phyloP scores from a whole-genome alignment of 331 rosid genomes.

The Quercus lobata region DNA sequence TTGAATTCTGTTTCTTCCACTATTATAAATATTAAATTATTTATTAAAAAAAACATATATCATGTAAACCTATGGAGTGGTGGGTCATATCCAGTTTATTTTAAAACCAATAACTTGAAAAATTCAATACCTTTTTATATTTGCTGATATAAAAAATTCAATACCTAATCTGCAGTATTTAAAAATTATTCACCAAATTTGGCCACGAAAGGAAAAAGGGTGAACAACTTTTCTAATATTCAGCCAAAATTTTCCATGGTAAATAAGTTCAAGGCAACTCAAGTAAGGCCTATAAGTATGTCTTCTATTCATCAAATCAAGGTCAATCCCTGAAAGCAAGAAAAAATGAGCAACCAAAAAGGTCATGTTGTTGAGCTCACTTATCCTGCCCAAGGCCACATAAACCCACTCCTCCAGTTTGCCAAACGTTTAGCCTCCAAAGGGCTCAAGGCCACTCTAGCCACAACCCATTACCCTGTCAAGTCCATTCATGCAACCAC shows the following conservation, averaged over 20 bases:
- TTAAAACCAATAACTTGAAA: too few species aligned
- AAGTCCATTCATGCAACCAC: constrained; percentile 5
- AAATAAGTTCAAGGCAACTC: background rate
- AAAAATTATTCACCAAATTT: background rate
- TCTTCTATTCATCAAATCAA: background rate
- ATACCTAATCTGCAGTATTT: too few species aligned
- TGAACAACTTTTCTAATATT: background rate
- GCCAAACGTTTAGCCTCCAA: constrained; percentile 17
- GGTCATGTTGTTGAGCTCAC: constrained; percentile 9
- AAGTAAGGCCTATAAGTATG: background rate
- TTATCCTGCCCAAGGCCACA: constrained; percentile 21
- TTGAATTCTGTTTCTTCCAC: too few species aligned
- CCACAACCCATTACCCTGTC: constrained; percentile 23
- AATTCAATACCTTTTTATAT: too few species aligned
- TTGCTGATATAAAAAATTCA: too few species aligned
- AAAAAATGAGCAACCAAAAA: background rate
- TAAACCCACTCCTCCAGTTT: constrained; percentile 26
- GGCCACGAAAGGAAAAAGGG: background rate
- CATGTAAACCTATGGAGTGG: too few species aligned
- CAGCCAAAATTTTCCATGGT: background rate
- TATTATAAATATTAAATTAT: too few species aligned
- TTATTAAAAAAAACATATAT: too few species aligned
- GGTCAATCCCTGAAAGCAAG: background rate
- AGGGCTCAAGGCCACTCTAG: constrained; percentile 25
- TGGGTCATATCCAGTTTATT: too few species aligned